These are phyloP conservation scores for Colletotrichum coccodes DNA, from an alignment of 2,329 filamentous ascomycete species.

Conservation along the genomic window DNA sequence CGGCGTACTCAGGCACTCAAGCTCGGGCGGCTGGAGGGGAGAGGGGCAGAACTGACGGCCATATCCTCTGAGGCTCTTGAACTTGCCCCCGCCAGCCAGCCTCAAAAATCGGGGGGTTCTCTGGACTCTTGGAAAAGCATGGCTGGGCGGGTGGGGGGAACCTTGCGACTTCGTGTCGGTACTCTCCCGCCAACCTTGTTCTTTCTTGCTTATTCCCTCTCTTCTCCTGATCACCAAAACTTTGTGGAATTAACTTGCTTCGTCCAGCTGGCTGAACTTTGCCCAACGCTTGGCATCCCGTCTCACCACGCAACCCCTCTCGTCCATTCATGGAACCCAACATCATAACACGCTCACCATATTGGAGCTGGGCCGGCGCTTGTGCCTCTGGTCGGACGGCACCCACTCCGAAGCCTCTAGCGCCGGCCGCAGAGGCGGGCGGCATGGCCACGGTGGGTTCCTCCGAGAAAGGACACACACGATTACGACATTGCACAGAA, in stretches of 20 bases:
- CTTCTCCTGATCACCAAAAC: not conserved
- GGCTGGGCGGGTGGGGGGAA: not conserved
- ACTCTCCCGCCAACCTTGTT: constrained; percentile 5
- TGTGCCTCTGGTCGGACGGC: not conserved
- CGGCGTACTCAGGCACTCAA: not conserved
- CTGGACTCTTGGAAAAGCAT: not conserved
- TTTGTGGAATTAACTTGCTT: not conserved
- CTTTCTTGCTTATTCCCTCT: not conserved
- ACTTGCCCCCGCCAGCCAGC: not conserved
- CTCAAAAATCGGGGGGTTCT: not conserved
- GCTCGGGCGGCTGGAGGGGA: not conserved
- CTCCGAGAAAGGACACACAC: constrained; percentile 5
- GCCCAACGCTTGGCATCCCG: constrained; percentile 1
- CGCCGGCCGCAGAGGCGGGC: not conserved
- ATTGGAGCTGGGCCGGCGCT: not conserved
- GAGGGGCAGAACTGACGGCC: not conserved
- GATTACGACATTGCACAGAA: constrained; percentile 1
- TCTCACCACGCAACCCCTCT: not conserved
- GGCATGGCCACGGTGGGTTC: not conserved
- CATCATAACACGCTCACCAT: not conserved
- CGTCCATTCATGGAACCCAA: constrained; percentile 5
- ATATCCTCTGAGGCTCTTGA: constrained; percentile 1
- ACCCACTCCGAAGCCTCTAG: not conserved
- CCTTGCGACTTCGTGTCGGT: constrained; percentile 22
- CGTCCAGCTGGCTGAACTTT: not conserved